phyloP scores from a whole-genome alignment of 495 filamentous ascomycete species.

The Penicillium nucicola region DNA sequence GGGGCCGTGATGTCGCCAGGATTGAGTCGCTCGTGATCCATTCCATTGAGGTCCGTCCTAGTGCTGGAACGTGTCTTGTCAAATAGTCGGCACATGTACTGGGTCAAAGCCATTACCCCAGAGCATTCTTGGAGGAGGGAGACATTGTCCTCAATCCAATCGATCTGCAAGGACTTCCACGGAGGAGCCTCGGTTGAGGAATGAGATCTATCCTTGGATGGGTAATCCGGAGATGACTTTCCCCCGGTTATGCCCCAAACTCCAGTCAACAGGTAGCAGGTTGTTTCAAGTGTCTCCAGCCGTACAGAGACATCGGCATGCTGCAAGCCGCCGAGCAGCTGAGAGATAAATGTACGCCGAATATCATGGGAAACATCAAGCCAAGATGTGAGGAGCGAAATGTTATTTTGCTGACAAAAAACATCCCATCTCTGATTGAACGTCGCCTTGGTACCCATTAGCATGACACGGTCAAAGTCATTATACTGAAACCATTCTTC shows the following conservation, averaged over 20 bases:
- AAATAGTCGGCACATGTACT: conserved; percentile 57
- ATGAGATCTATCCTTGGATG: conserved; percentile 17
- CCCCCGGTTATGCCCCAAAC: conserved; percentile 75
- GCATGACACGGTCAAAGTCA: conserved; percentile 67
- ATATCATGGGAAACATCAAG: conserved; percentile 42
- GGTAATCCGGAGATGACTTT: conserved; percentile 26
- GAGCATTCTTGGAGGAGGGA: conserved; percentile 55
- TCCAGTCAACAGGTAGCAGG: conserved; percentile 75
- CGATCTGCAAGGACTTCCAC: conserved; percentile 58
- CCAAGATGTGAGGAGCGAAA: conserved; percentile 45
- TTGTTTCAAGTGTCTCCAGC: conserved; percentile 64
- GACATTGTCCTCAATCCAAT: conserved; percentile 65
- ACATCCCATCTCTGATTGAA: conserved; percentile 65
- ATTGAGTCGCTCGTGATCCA: conserved; percentile 29
- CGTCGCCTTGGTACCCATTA: conserved; percentile 64
- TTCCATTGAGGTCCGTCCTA: conserved; percentile 28
- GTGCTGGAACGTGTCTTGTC: conserved; percentile 39
- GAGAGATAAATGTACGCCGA: conserved; percentile 42
- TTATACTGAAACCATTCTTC: conserved; percentile 95
- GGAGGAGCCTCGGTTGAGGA: conserved; percentile 38
- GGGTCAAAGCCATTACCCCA: conserved; percentile 58
- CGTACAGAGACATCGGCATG: conserved; percentile 51
- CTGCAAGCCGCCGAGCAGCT: conserved; percentile 39
- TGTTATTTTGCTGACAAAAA: conserved; percentile 37
- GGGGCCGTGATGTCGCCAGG: conserved; percentile 33